Evolutionary conservation across 768 basidiomycete genomes (phyloP), one percentile per base, ranked within the genome.

Genomic region (Suillus subalutaceus): DNA sequence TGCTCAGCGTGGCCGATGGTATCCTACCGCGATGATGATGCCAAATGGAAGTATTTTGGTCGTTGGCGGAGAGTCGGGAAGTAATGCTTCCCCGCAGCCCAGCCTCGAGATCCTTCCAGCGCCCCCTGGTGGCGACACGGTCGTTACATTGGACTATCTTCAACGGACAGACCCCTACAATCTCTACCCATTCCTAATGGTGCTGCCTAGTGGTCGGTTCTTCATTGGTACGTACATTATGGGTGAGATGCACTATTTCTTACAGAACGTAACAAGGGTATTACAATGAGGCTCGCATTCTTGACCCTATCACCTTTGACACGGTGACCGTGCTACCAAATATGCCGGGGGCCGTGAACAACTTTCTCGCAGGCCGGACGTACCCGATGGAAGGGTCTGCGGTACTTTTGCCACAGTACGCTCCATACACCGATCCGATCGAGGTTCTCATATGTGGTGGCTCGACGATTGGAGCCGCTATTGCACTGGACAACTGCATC

Each of bases 211-310:
- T 55, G 86, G 86, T 2, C 82, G 83, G 41, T 78, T 94, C 70
- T 93, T 93, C 73, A 82, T 90, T 48, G 89, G 91, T 90, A 60
- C 44, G n/a, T 56, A 48, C 10, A 5, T 5, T 15, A 3, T 12
- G 1, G 9, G 35, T 35, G 50, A 6, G 38, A 10, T 6, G 1
- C 13, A 41, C 12, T 40, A 1, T 12, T 30, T 59, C 62, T 38
- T 63, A 60, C 26, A 20, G 10, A 20, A n/a, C 26, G 26, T 55
- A 60, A 43, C 37, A 66, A 92, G 90, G 82, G 0, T 93, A 93
- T 72, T 93, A 88, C 79, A 93, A 94, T 67, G 90, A 93, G 75
- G 92, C 92, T 0, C 87, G 92, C 18, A 85, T 93, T 66, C 79
- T 93, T 35, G 84, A 93, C 65, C 87, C 89, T 0, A 79, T 73